phyloP scores from a whole-genome alignment of 495 filamentous ascomycete genomes.

The Penicillium subrubescens region DNA sequence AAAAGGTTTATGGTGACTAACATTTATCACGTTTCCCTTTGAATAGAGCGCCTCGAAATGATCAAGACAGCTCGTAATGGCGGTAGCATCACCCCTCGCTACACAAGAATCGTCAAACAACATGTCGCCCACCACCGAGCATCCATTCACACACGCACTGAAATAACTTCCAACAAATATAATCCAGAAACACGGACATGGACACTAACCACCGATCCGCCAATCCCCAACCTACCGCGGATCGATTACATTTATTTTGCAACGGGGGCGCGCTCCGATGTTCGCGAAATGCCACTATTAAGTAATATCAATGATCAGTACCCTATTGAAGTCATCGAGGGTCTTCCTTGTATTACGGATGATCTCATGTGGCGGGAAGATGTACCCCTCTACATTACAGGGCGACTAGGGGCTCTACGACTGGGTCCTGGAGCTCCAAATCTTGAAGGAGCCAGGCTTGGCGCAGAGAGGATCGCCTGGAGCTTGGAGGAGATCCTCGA shows the following conservation, averaged over 20 bases:
- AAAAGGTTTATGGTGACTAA: neutral
- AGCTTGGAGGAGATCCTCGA: slow-evolving; percentile 54
- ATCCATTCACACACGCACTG: slow-evolving; percentile 52
- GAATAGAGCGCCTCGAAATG: slow-evolving; percentile 56
- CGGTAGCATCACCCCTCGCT: slow-evolving; percentile 62
- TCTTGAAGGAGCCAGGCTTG: slow-evolving; percentile 63
- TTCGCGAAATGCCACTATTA: slow-evolving; percentile 52
- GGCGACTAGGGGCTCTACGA: slow-evolving; percentile 57
- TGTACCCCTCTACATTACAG: slow-evolving; percentile 63
- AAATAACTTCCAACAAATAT: slow-evolving; percentile 41
- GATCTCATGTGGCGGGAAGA: slow-evolving; percentile 63
- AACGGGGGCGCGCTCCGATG: slow-evolving; percentile 56
- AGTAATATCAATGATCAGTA: slow-evolving; percentile 51
- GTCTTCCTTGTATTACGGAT: slow-evolving; percentile 62
- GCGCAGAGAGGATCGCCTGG: slow-evolving; percentile 65
- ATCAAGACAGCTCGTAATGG: slow-evolving; percentile 59
- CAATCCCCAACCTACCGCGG: slow-evolving; percentile 48
- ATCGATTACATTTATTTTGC: slow-evolving; percentile 70
- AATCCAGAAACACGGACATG: slow-evolving; percentile 45
- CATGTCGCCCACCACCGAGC: slow-evolving; percentile 47
- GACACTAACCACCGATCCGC: slow-evolving; percentile 50
- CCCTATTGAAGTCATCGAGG: slow-evolving; percentile 54
- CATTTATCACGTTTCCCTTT: neutral
- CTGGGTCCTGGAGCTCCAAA: slow-evolving; percentile 64
- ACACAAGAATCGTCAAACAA: slow-evolving; percentile 54